Evolutionary conservation across 768 basidiomycete species (phyloP).

Genomic region (Mycena vitilis): DNA sequence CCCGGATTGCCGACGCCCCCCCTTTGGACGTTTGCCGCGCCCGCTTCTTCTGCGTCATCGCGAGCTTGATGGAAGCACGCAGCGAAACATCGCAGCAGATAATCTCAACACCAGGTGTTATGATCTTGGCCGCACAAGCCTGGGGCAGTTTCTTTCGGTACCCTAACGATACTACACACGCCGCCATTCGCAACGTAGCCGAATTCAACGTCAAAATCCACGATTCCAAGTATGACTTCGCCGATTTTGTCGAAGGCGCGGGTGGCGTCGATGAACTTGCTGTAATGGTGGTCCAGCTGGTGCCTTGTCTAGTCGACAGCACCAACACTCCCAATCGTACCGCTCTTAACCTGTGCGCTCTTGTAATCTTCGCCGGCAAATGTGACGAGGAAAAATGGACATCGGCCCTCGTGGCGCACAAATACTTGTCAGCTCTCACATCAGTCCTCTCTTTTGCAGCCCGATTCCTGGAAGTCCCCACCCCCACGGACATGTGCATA

Average conservation of each 20-base stretch:
- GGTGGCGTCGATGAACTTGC: neutral
- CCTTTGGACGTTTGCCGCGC: neutral
- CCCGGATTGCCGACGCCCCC: neutral
- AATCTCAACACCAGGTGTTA: neutral
- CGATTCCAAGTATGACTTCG: neutral
- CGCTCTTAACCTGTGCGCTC: neutral
- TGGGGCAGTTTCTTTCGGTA: neutral
- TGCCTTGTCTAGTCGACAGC: neutral
- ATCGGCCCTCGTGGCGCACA: neutral
- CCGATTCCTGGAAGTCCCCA: neutral
- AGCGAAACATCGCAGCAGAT: neutral
- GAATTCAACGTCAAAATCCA: neutral
- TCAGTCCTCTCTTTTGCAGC: neutral
- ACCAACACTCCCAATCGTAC: neutral
- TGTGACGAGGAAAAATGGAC: neutral
- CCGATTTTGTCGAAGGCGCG: neutral
- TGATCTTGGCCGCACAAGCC: neutral
- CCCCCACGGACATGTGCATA: neutral
- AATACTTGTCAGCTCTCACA: neutral
- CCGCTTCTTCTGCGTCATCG: neutral
- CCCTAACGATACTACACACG: neutral
- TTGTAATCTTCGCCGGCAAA: neutral
- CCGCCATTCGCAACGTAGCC: neutral
- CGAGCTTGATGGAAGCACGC: neutral
- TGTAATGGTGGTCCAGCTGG: neutral